Conservation (phyloP, 139 green algal genomes). For the Pedinophyceae sp. region DNA sequence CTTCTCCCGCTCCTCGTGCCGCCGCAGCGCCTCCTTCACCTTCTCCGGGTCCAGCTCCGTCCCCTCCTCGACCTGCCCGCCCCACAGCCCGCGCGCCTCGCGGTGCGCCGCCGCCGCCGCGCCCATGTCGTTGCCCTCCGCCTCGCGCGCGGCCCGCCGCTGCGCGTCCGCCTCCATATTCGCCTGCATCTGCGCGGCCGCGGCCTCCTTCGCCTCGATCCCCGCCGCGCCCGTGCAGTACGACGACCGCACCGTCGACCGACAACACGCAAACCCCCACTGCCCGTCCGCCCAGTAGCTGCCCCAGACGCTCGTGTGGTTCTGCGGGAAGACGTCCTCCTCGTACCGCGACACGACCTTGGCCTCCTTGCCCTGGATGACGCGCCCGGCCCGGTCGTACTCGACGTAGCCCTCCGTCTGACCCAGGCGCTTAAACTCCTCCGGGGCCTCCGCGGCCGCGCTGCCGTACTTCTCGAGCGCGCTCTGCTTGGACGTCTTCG, state of each 20-base stretch:
- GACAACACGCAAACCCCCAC: slow-evolving; percentile 95
- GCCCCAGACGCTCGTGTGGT: slow-evolving; percentile 92
- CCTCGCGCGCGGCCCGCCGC: slow-evolving; percentile 8
- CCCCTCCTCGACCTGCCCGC: slow-evolving; percentile 29
- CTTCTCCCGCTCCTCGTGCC: slow-evolving; percentile 26
- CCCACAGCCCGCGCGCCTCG: slow-evolving; percentile 27
- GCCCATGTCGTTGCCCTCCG: slow-evolving; percentile 21
- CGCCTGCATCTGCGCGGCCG: slow-evolving; percentile 22
- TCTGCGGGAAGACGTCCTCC: slow-evolving; percentile 85
- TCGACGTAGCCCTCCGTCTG: slow-evolving; percentile 89
- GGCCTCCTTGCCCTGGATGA: slow-evolving; percentile 13
- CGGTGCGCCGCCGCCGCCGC: background rate
- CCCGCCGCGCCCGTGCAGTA: slow-evolving; percentile 76
- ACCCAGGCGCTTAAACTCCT: slow-evolving; percentile 37
- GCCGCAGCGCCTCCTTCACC: slow-evolving; percentile 50
- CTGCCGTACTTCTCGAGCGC: slow-evolving; percentile 75
- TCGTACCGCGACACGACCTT: slow-evolving; percentile 61
- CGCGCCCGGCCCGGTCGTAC: slow-evolving; percentile 67
- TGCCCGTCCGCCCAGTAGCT: slow-evolving; percentile 73
- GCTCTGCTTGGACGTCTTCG: slow-evolving; percentile 31
- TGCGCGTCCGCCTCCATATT: slow-evolving; percentile 14
- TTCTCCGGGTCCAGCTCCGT: slow-evolving; percentile 52
- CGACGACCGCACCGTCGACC: slow-evolving; percentile 59
- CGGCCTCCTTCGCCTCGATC: slow-evolving; percentile 11
- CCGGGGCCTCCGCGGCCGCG: slow-evolving; percentile 18